These are phyloP conservation scores for Typha latifolia DNA, from an alignment of 176 grass and related monocot genomes.

Conservation along the genomic window DNA sequence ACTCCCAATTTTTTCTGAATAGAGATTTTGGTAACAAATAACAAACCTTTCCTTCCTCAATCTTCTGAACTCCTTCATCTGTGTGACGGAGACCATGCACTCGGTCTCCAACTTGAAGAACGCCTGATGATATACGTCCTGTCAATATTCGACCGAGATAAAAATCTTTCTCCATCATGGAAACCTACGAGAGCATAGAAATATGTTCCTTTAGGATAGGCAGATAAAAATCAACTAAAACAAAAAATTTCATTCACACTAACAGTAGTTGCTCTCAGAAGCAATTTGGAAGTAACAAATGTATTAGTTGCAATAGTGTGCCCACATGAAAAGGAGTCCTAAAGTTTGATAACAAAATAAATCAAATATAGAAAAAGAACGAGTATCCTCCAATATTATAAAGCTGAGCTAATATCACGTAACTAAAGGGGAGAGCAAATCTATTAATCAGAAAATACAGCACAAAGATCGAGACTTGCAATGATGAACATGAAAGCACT, in stretches of 20 bases:
- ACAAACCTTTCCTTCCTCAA: constrained; percentile 93
- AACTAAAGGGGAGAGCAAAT: too few relatives aligned
- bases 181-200: constrained; percentile 51
- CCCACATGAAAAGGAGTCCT: too few relatives aligned
- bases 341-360: too few relatives aligned
- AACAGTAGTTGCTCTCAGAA: neutral
- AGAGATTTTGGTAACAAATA: constrained; percentile 17
- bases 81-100: constrained; percentile 72
- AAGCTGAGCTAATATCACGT: too few relatives aligned
- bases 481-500: too few relatives aligned
- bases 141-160: constrained; percentile 97
- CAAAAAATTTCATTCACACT: neutral
- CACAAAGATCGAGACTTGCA: too few relatives aligned
- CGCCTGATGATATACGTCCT: constrained; percentile 73
- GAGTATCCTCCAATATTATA: too few relatives aligned
- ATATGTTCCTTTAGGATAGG: constrained; percentile 12
- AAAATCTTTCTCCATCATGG: constrained; percentile 99
- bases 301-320: too few relatives aligned
- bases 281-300: too few relatives aligned
- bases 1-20: too few relatives aligned
- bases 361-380: too few relatives aligned
- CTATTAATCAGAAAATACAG: too few relatives aligned
- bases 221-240: neutral
- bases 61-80: constrained; percentile 65
- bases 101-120: constrained; percentile 76